phyloP scores from a whole-genome alignment of 2,329 filamentous ascomycete genomes.

The Cordyceps pruinosa region DNA sequence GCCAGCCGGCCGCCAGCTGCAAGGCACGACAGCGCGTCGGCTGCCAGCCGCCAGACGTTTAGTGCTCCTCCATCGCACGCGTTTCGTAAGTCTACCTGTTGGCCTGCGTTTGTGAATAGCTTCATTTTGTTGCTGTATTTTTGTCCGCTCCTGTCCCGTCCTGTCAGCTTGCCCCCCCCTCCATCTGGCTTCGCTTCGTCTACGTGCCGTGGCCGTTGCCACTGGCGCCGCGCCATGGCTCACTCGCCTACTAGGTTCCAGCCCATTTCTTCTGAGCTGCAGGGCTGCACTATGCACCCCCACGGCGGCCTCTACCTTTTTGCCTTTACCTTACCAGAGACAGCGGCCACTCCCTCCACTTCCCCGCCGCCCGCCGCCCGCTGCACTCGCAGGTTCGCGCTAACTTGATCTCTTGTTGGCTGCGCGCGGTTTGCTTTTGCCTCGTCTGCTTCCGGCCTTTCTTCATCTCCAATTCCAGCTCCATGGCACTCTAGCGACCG shows the following conservation, averaged over 20 bases:
- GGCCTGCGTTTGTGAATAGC: slow-evolving; percentile 1
- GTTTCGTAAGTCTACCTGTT: slow-evolving; percentile 7
- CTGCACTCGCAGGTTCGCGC: neutral
- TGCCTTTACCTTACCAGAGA: neutral
- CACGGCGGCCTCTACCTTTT: neutral
- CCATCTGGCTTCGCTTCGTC: neutral
- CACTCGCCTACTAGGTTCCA: neutral
- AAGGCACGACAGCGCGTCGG: slow-evolving; percentile 3
- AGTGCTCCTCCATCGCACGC: slow-evolving; percentile 1
- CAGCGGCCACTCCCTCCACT: neutral
- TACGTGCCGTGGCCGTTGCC: neutral
- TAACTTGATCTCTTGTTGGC: neutral
- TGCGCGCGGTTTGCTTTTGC: neutral
- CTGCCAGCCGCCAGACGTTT: slow-evolving; percentile 6
- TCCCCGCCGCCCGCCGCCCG: slow-evolving; percentile 1
- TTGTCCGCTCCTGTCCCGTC: neutral
- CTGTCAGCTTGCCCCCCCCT: neutral
- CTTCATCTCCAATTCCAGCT: neutral
- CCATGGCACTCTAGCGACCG: neutral
- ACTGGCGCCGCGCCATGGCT: slow-evolving; percentile 2
- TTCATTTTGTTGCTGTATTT: neutral
- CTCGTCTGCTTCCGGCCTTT: neutral
- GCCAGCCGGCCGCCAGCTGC: slow-evolving; percentile 10
- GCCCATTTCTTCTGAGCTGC: neutral
- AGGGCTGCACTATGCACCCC: neutral